Evolutionary conservation across 2,329 filamentous ascomycete species (phyloP), one percentile per base, ranked within the genome.

Genomic region (Davidsoniella neocaledoniae): DNA sequence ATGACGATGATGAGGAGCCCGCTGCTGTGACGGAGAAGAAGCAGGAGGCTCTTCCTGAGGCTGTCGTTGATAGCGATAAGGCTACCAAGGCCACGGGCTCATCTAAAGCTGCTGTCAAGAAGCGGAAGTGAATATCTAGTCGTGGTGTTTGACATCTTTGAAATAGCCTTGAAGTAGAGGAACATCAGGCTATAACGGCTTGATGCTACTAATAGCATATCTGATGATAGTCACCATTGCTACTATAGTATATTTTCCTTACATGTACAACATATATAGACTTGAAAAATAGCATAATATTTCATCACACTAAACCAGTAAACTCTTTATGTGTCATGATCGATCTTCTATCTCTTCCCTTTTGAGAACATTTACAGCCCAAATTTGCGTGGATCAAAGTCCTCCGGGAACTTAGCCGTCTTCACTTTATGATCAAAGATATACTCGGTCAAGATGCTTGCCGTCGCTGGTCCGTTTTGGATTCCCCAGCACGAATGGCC

Each of bases 401-500:
- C 73, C 1, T 68, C 67, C 26, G 87, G 21, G 4, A 23, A 23
- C 21, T 23, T 71, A 54, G 79, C 71, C 4, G 83, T 81, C 57
- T 64, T 79, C 1, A 81, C 75, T 53, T 68, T 64, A 0, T 83
- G 84, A 49, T 88, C 83, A 58, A 88, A 78, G 2, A 91, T 67
- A 64, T 84, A 78, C 63, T 90, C 83, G 37, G 82, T 81, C 68
- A 91, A 81, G 38, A 90, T 63, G 64, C 81, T 85, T 3, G 12
- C 85, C 6, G 90, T 96, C 1, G 74, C 91, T 1, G 90, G 88
- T 0, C 80, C 86, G 66, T 98, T 96, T 67, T 96, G 90, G 19
- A 98, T 94, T 0, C 91, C 91, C 91, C 91, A 98, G 66, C 90
- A 96, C 1, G 87, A 94, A 68, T 98, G 91, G 0, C 91, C 91